Evolutionary conservation across 345 rosid species (phyloP), one percentile per base, ranked within the genome.

Genomic region (Nasturtium officinale): DNA sequence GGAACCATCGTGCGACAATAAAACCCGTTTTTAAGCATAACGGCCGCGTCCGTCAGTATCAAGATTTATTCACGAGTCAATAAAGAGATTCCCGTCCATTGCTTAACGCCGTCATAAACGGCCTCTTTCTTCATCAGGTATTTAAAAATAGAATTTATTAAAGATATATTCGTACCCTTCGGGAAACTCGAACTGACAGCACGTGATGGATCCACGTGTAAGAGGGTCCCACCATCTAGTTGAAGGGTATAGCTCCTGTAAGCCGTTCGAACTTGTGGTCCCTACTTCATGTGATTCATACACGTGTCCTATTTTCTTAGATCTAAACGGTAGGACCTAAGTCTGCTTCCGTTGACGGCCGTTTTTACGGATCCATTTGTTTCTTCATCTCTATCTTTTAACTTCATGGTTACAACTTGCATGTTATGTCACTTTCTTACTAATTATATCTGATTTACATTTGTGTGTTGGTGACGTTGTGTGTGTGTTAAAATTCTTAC

Each of bases 11-110:
- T 65, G 56, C 57, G 70, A 76, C 74, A 69, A 68, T 57, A 53
- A 61, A 67, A 40, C 52, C 66, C 63, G 15, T 50, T 54, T 73
- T 69, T 69, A 71, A 76, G 77, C 82, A 65, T 25, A 52, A 71
- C 80, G 81, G 82, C 61, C 40, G 65, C 61, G 33, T 68, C 82
- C 80, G 82, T 80, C 69, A 61, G 65, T 28, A 46, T 82, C 81
- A 65, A 63, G 17, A 35, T 9, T 65, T 69, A 67, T 57, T 20
- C 64, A 28, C 12, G 17, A 26, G 2, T 9, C 11, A 26, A 9
- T 1, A 6, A 66, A 32, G 52, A 68, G 65, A 62, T 51, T 57
- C 7, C 51, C 59, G 26, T 26, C 21, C 40, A 38, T 9, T 55
- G 54, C 72, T 46, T 78, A 61, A 82, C 82, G 77, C 70, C 82